Conservation (phyloP, 176 grass and related monocot genomes). For the Hyparrhenia diplandra region DNA sequence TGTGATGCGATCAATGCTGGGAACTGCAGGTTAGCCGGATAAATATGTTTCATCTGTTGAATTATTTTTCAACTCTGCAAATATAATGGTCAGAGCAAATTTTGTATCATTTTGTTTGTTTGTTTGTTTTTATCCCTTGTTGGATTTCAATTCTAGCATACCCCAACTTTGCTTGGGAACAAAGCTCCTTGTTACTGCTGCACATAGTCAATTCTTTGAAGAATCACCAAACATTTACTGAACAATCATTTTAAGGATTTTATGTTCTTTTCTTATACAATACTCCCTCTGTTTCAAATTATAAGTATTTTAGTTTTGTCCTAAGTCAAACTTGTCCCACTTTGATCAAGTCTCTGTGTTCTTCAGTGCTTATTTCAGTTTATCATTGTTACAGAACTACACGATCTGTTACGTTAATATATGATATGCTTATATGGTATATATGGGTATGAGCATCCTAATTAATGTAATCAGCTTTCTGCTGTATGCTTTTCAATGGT, state of each 20-base stretch:
- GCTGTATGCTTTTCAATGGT: neutral
- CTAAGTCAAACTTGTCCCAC: neutral
- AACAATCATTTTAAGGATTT: neutral
- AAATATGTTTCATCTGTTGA: conserved; percentile 4
- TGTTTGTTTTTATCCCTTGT: neutral
- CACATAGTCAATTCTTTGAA: neutral
- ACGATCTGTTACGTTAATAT: neutral
- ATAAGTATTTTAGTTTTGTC: neutral
- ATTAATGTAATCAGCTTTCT: neutral
- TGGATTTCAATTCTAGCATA: neutral
- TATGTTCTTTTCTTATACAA: neutral
- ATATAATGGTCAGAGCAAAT: neutral
- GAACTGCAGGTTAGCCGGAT: conserved; percentile 83
- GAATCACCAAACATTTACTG: neutral
- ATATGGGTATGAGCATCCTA: neutral
- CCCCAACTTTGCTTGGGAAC: neutral
- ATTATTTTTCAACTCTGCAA: neutral
- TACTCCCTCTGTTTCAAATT: neutral
- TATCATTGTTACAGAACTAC: conserved; percentile 4
- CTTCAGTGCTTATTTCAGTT: neutral
- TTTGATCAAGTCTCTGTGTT: neutral
- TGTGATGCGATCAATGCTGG: conserved; percentile 95
- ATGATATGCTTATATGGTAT: too few relatives aligned
- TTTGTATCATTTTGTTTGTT: neutral
- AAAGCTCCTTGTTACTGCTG: neutral